Conservation (phyloP, 2,329 filamentous ascomycete species). For the Colletotrichum chlorophyti region DNA sequence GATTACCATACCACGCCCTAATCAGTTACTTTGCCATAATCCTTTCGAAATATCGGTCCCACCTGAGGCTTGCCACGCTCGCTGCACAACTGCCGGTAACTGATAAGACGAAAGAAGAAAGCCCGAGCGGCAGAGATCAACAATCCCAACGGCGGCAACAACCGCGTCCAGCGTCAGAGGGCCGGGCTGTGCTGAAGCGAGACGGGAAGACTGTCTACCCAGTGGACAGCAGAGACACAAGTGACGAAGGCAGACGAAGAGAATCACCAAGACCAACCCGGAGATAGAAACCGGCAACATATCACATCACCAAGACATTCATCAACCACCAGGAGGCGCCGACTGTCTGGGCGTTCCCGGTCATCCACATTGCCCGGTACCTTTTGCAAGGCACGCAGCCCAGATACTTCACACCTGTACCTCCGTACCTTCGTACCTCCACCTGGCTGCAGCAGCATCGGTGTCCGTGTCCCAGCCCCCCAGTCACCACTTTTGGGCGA, state of each 20-base stretch:
- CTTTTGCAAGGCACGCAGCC: too few relatives aligned
- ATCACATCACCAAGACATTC: slow-evolving; percentile 22
- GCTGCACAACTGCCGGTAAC: slow-evolving; percentile 4
- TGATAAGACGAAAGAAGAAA: not conserved
- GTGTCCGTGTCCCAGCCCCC: not conserved
- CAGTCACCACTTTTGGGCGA: slow-evolving; percentile 14
- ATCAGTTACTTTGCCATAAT: too few relatives aligned
- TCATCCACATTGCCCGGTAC: too few relatives aligned
- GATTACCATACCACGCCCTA: too few relatives aligned
- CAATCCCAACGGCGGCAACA: slow-evolving; percentile 1
- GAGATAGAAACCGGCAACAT: slow-evolving; percentile 17
- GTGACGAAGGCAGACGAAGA: not conserved
- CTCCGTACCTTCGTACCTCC: too few relatives aligned
- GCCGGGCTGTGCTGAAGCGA: too few relatives aligned
- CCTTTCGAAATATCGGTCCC: too few relatives aligned
- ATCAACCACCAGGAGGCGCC: slow-evolving; percentile 13
- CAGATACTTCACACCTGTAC: too few relatives aligned
- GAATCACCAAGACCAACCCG: not conserved
- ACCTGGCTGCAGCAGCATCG: too few relatives aligned
- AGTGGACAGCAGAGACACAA: slow-evolving; percentile 3
- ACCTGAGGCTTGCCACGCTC: not conserved
- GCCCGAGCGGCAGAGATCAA: not conserved
- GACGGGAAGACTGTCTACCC: too few relatives aligned
- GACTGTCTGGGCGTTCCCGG: slow-evolving; percentile 11
- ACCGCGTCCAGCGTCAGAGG: too few relatives aligned